Base-by-base conservation (phyloP, 345 rosid species). In the Hirschfeldia incana region DNA sequence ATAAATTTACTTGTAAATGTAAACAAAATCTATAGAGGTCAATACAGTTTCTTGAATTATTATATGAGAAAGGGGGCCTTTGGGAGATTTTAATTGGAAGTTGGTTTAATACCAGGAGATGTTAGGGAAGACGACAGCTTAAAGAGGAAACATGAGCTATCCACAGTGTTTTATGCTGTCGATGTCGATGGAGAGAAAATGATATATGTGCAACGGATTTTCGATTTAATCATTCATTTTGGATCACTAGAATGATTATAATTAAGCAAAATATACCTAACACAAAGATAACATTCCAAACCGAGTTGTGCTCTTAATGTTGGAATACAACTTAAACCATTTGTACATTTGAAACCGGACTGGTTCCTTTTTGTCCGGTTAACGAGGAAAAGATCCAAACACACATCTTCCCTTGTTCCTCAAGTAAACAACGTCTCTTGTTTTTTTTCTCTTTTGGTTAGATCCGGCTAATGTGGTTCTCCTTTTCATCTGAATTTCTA, bases 61-160 rank as follows among this genome's bases (percentile, higher is more conserved):
- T 21, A 21, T 21, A 21, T 21, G 21, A 21, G 21, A 21, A 21
- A 21, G 21, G 21, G 21, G 21, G 21, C 0, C 21, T 21, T 21
- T 21, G 1, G 21, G 21, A 21, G 21, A 21, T 21, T 21, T 21
- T 21, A 21, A 34, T 4, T 0, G 9, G 16, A 67, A 42, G 68
- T 78, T 79, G 46, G 78, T 67, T 79, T 73, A 73, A 60, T 66
- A 78, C n/a, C 62, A 15, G 69, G 66, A 66, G 66, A 58, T 66
- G 26, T 72, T 30, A 57, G 55, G 39, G 15, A 73, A 60, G 78
- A 60, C 78, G 74, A 78, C 82, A 79, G 78, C 78, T 79, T 72
- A 42, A 1, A 67, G 82, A 73, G 69, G 69, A 58, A 79, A 79
- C 82, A 74, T 79, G 74, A 69, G 78, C 33, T 69, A 67, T 49